These are phyloP conservation scores for Hericium erinaceus DNA, from an alignment of 768 basidiomycete species.

Conservation along the genomic window DNA sequence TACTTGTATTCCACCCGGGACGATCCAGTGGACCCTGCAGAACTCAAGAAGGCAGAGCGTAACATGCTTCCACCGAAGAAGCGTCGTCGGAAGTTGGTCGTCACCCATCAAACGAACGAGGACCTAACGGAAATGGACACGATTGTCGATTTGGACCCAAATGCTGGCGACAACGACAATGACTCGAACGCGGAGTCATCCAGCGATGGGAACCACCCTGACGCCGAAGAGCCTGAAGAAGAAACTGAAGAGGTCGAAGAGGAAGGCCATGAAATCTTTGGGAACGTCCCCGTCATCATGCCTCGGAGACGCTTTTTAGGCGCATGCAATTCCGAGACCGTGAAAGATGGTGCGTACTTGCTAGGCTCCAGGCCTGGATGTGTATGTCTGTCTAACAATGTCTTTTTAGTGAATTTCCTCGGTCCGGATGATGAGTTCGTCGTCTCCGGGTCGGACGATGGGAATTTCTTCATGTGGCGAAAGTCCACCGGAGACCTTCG, in stretches of 20 bases:
- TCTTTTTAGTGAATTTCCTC: slow-evolving; percentile 57
- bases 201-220: too few species aligned
- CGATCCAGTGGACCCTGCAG: slow-evolving; percentile 29
- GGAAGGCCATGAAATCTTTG: slow-evolving; percentile 17
- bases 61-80: slow-evolving; percentile 13
- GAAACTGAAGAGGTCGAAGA: slow-evolving; percentile 22
- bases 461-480: slow-evolving; percentile 81
- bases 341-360: slow-evolving; percentile 67
- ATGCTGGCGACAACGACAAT: not conserved
- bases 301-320: slow-evolving; percentile 61
- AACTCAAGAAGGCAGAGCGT: slow-evolving; percentile 5
- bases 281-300: slow-evolving; percentile 42
- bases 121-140: too few species aligned
- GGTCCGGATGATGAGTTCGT: slow-evolving; percentile 73
- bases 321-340: slow-evolving; percentile 70
- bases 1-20: slow-evolving; percentile 71
- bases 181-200: not conserved
- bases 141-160: too few species aligned
- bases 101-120: too few species aligned
- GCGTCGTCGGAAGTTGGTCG: too few species aligned
- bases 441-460: slow-evolving; percentile 80
- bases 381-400: slow-evolving; percentile 19
- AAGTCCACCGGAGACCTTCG: slow-evolving; percentile 55
- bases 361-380: not conserved
- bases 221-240: slow-evolving; percentile 7